These are phyloP conservation scores for Globisporangium rhizosaccharum DNA, from an alignment of 352 stramenopile genomes.

Conservation along the genomic window DNA sequence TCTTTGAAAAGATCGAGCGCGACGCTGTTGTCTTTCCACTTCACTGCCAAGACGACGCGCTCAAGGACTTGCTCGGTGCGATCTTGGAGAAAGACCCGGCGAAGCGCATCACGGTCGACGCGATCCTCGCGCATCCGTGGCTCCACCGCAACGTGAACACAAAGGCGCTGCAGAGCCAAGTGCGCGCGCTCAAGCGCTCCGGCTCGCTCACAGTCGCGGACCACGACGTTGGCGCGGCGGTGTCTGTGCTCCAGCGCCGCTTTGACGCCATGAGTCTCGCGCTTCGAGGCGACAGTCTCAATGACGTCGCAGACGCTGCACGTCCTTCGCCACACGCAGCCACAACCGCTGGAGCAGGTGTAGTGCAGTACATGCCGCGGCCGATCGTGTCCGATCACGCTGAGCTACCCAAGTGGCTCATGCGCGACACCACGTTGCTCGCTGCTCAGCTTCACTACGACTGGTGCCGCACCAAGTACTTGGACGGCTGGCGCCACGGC, in stretches of 20 bases:
- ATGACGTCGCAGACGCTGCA: not conserved
- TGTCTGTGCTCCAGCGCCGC: slow-evolving; percentile 47
- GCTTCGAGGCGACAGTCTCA: slow-evolving; percentile 2
- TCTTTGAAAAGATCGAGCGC: slow-evolving; percentile 89
- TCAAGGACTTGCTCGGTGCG: slow-evolving; percentile 55
- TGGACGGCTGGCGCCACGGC: slow-evolving; percentile 40
- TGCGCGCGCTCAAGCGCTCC: slow-evolving; percentile 34
- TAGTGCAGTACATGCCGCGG: slow-evolving; percentile 27
- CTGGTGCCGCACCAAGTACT: slow-evolving; percentile 49
- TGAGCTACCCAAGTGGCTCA: slow-evolving; percentile 30
- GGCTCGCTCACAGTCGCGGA: slow-evolving; percentile 34
- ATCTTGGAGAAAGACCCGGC: slow-evolving; percentile 80
- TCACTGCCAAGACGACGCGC: slow-evolving; percentile 36
- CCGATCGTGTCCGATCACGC: slow-evolving; percentile 30
- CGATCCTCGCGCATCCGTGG: slow-evolving; percentile 72
- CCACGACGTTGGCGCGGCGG: slow-evolving; percentile 36
- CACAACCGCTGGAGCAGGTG: not conserved
- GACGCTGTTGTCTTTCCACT: slow-evolving; percentile 47
- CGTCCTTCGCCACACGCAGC: not conserved
- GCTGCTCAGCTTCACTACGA: slow-evolving; percentile 61
- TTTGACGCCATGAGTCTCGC: slow-evolving; percentile 34
- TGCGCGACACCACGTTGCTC: slow-evolving; percentile 23
- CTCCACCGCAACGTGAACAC: slow-evolving; percentile 51
- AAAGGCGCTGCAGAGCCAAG: slow-evolving; percentile 39
- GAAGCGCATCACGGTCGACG: slow-evolving; percentile 55